Conservation (phyloP, 164 flowering plant genomes). For the Vitis riparia region DNA sequence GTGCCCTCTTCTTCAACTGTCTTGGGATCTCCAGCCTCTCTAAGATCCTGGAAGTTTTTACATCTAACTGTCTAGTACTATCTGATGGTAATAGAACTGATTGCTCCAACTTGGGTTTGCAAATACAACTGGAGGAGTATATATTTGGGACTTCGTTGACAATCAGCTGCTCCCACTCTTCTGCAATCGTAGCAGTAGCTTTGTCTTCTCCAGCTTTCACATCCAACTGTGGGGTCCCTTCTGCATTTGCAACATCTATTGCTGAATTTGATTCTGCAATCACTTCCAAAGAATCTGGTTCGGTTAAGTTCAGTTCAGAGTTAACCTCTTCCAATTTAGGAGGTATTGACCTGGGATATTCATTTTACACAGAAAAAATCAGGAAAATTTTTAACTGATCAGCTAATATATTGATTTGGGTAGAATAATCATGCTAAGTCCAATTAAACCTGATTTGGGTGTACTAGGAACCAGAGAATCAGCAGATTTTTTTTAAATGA, state of each 20-base stretch:
- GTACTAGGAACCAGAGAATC: neutral
- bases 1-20: slow-evolving; percentile 41
- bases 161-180: slow-evolving; percentile 83
- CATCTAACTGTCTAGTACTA: slow-evolving; percentile 44
- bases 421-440: too few relatives aligned
- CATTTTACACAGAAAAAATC: neutral
- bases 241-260: slow-evolving; percentile 14
- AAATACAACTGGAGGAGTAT: slow-evolving; percentile 34
- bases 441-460: too few relatives aligned
- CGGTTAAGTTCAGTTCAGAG: slow-evolving; percentile 20
- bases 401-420: neutral
- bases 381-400: neutral
- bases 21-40: slow-evolving; percentile 83
- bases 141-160: slow-evolving; percentile 45
- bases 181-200: slow-evolving; percentile 30
- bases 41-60: slow-evolving; percentile 74
- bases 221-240: slow-evolving; percentile 20
- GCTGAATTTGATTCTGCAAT: slow-evolving; percentile 14
- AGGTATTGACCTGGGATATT: slow-evolving; percentile 45
- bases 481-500: neutral
- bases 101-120: slow-evolving; percentile 32
- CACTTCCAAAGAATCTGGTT: slow-evolving; percentile 20
- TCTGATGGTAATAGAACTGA: slow-evolving; percentile 29
- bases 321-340: slow-evolving; percentile 18
- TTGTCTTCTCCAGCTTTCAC: slow-evolving; percentile 21